phyloP scores from a whole-genome alignment of 2,329 filamentous ascomycete genomes.

The Fusarium chlamydosporum region DNA sequence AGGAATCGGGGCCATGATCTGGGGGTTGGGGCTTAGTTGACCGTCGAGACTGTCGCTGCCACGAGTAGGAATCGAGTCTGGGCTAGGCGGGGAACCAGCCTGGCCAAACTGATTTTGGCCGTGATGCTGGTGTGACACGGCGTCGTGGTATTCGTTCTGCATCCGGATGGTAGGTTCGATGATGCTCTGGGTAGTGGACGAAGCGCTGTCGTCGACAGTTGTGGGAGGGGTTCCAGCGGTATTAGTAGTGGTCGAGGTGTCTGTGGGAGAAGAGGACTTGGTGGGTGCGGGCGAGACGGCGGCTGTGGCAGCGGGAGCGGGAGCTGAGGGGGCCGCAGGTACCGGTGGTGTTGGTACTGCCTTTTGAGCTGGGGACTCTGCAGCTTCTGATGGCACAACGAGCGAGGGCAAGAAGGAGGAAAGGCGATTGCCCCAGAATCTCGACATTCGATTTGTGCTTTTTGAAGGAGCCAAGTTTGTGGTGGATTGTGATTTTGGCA shows the following conservation, averaged over 20 bases:
- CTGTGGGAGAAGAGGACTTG: slow-evolving; percentile 49
- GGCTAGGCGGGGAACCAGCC: slow-evolving; percentile 37
- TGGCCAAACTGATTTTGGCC: slow-evolving; percentile 15
- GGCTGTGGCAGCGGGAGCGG: slow-evolving; percentile 36
- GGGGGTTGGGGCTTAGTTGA: slow-evolving; percentile 45
- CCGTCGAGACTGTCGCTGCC: slow-evolving; percentile 40
- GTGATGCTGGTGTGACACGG: slow-evolving; percentile 33
- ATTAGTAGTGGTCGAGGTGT: slow-evolving; percentile 45
- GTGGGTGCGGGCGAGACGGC: slow-evolving; percentile 39
- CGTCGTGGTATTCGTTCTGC: slow-evolving; percentile 40
- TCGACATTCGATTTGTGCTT: slow-evolving; percentile 52
- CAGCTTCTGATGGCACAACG: slow-evolving; percentile 54
- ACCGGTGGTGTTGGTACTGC: slow-evolving; percentile 38
- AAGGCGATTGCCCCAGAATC: slow-evolving; percentile 56
- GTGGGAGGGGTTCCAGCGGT: slow-evolving; percentile 41
- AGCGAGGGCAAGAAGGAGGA: slow-evolving; percentile 58
- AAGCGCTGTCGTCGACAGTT: slow-evolving; percentile 46
- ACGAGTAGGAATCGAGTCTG: slow-evolving; percentile 24
- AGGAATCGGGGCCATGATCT: slow-evolving; percentile 52
- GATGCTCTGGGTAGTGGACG: slow-evolving; percentile 46
- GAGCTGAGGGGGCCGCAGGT: slow-evolving; percentile 38
- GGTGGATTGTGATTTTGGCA: slow-evolving; percentile 42
- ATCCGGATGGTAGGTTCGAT: slow-evolving; percentile 44
- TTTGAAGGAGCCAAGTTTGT: slow-evolving; percentile 36
- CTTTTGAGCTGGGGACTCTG: slow-evolving; percentile 41